Base-by-base conservation (phyloP, 257 asterid genomes). In the Nyctanthes arbortristis region DNA sequence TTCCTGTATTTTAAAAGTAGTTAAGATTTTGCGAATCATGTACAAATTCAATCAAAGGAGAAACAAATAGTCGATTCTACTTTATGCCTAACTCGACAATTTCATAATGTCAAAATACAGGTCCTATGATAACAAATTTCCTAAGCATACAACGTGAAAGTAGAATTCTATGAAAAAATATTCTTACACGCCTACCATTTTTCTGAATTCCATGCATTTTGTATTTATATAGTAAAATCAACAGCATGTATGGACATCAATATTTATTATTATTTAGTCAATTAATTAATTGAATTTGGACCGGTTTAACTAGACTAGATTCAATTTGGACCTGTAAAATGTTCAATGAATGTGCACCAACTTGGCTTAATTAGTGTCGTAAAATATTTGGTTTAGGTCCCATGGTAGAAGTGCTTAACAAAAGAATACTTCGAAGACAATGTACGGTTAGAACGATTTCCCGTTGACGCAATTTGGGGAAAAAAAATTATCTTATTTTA, bases 271-370 rank as follows among this genome's bases (percentile, higher is more conserved):
- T 29, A 20, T 32, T 1, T 54, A 52, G 47, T 22, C 10, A n/a
- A n/a, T n/a, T n/a, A 29, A 29, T 56, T 69, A 9, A 74, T 37
- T 31, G 67, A 54, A 62, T 39, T 1, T 39, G 36, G 67, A 68
- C 57, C 22, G 1, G 30, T 43, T 11, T 11, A 68, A 35, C 33
- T 7, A 5, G 6, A 49, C n/a, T 49, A 61, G 13, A 70, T 52
- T 16, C 59, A 75, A 68, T 25, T 68, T 63, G 71, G 62, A 56
- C 62, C 25, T 22, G 62, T 18, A 7, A 63, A n/a, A 14, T 31
- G 67, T 69, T 68, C 57, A 56, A 62, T 40, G 79, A 68, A 55
- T 63, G 31, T 39, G 12, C 57, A 62, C 40, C 66, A 61, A 68
- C 61, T 58, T 20, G 66, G 29, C n/a, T n/a, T n/a, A n/a, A n/a